Conservation (phyloP, 768 basidiomycete genomes). For the Lactifluus volemus region DNA sequence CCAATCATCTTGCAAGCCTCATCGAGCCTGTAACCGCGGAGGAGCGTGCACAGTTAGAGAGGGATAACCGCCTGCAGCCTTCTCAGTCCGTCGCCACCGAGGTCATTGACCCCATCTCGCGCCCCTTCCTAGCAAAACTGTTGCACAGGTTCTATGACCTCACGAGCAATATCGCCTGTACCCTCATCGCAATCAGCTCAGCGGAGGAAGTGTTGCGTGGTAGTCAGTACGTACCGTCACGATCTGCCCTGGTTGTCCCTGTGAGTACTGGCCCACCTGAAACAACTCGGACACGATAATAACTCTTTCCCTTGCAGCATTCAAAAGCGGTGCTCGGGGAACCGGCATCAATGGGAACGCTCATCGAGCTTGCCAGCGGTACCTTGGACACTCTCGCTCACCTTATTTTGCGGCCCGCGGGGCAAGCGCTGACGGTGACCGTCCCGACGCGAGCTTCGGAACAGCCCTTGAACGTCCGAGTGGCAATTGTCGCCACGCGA, state of each 20-base stretch:
- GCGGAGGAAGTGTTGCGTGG: conserved; percentile 59
- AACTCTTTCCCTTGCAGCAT: conserved; percentile 41
- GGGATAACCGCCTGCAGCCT: conserved; percentile 33
- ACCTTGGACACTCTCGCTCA: conserved; percentile 66
- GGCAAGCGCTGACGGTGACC: conserved; percentile 42
- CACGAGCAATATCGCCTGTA: conserved; percentile 58
- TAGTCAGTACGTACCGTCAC: conserved; percentile 62
- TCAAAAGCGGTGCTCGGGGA: conserved; percentile 79
- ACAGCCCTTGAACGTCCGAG: conserved; percentile 42
- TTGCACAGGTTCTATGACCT: conserved; percentile 65
- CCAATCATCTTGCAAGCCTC: conserved; percentile 75
- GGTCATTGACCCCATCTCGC: conserved; percentile 52
- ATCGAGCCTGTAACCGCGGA: conserved; percentile 74
- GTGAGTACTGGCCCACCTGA: conserved; percentile 36
- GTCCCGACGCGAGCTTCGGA: conserved; percentile 28
- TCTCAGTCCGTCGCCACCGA: conserved; percentile 33
- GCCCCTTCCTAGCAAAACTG: conserved; percentile 64
- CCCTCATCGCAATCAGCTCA: conserved; percentile 59
- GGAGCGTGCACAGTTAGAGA: conserved; percentile 62
- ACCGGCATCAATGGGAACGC: conserved; percentile 75
- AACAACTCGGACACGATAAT: background rate
- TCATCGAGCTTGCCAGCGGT: conserved; percentile 77
- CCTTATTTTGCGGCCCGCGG: conserved; percentile 52
- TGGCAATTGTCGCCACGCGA: conserved; percentile 48
- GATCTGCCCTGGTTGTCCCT: conserved; percentile 62